Evolutionary conservation across 2,329 filamentous ascomycete species (phyloP).

Genomic region (Microdochium paspali): DNA sequence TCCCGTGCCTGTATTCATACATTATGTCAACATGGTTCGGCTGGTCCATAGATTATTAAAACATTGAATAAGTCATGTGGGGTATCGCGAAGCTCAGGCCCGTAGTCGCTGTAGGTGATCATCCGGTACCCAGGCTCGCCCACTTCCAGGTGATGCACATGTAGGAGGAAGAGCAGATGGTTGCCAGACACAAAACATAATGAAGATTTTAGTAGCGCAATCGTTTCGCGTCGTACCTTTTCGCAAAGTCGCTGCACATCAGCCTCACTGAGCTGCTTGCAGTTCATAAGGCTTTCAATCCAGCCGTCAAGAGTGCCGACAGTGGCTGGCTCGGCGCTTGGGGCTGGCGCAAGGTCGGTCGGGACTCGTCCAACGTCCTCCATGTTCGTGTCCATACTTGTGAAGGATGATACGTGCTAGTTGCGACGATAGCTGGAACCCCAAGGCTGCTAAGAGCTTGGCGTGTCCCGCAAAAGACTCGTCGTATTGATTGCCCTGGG

Average conservation of each 20-base stretch:
- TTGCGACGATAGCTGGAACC: background rate
- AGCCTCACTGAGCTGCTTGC: constrained; percentile 92
- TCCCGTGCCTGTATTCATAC: constrained; percentile 73
- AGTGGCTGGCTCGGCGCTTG: constrained; percentile 66
- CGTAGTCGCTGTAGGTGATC: too few species aligned
- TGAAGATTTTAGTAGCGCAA: background rate
- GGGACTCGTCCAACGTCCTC: constrained; percentile 89
- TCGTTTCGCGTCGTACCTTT: constrained; percentile 54
- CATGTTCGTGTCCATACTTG: constrained; percentile 92
- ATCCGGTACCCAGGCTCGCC: too few species aligned
- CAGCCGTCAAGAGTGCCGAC: constrained; percentile 93
- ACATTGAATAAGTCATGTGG: too few species aligned
- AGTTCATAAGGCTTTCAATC: constrained; percentile 97
- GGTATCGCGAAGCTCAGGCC: too few species aligned
- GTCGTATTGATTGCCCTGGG: background rate
- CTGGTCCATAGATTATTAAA: too few species aligned
- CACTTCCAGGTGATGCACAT: too few species aligned
- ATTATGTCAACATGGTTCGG: too few species aligned
- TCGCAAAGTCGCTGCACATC: constrained; percentile 97
- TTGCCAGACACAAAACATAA: constrained; percentile 1
- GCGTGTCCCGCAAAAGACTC: too few species aligned
- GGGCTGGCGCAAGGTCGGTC: constrained; percentile 63
- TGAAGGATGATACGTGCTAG: constrained; percentile 4
- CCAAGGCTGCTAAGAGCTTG: too few species aligned
- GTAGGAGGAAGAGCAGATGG: constrained; percentile 1